A percentile compares a stretch with the other conserved stretches of the same genome.
Conservation (phyloP, 257 asterid genomes). For the Solanum arcanum region DNA sequence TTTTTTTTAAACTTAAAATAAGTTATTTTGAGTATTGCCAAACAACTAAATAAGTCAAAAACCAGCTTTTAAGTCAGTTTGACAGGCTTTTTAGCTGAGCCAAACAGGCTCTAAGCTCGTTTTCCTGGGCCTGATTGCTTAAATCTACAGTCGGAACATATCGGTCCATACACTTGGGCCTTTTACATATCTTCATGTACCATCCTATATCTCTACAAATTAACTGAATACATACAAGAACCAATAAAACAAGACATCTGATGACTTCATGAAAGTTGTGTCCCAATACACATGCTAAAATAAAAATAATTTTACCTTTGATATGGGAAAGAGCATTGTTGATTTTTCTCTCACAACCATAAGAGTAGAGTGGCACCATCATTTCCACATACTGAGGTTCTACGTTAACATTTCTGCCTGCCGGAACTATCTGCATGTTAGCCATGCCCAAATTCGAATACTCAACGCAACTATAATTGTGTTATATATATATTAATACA, state of each 20-base stretch:
- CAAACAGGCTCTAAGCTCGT: no score
- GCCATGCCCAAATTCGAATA: conserved; percentile 8
- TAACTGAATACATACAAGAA: no score
- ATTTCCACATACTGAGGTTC: conserved; percentile 88
- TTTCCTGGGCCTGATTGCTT: neutral
- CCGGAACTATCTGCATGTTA: conserved; percentile 46
- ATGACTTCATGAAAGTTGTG: no score
- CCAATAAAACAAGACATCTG: no score
- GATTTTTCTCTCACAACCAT: conserved; percentile 73
- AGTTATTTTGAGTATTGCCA: no score
- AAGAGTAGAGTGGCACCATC: conserved; percentile 87
- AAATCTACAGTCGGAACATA: neutral
- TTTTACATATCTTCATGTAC: no score
- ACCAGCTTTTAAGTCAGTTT: no score
- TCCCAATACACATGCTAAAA: no score
- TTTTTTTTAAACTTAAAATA: no score
- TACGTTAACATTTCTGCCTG: conserved; percentile 19
- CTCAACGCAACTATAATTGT: neutral
- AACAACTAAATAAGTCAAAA: no score
- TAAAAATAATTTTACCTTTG: conserved; percentile 39
- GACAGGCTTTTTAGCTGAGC: no score
- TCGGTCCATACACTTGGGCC: neutral
- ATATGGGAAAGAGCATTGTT: conserved; percentile 66
- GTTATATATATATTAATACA: neutral
- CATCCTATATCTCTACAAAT: no score